Percentiles rank a stretch among this genome's conserved stretches.
Conservation (phyloP, 2,329 filamentous ascomycete species). For the Monosporascus ibericus region DNA sequence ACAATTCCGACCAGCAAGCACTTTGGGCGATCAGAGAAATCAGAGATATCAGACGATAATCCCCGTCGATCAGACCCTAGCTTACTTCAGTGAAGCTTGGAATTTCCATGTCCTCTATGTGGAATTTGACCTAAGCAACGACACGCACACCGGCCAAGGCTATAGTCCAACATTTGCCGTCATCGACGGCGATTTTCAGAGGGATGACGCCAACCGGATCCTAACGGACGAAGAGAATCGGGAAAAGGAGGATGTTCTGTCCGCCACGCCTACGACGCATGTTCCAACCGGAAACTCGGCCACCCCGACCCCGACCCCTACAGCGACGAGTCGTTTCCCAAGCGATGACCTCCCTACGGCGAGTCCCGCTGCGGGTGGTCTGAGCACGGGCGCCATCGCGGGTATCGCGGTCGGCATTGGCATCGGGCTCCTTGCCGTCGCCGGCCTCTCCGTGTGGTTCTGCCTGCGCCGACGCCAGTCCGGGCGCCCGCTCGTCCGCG, state of each 20-base stretch:
- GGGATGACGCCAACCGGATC: accelerated
- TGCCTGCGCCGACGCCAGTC: slow-evolving; percentile 32
- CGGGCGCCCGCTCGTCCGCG: slow-evolving; percentile 7
- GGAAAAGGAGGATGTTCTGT: neutral
- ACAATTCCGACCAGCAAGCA: too few species aligned
- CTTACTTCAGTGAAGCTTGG: neutral
- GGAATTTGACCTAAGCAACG: neutral
- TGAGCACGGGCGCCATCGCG: slow-evolving; percentile 20
- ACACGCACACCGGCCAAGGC: neutral
- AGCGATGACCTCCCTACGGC: too few species aligned
- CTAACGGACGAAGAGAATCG: accelerated
- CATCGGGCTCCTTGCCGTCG: slow-evolving; percentile 29
- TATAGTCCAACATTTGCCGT: neutral
- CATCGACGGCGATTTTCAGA: neutral
- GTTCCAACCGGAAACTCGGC: too few species aligned
- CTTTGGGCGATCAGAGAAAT: too few species aligned
- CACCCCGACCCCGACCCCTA: too few species aligned
- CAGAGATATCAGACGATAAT: too few species aligned
- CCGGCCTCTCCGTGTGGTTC: slow-evolving; percentile 36
- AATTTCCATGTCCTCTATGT: neutral
- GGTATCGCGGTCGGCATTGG: slow-evolving; percentile 19
- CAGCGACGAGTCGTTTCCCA: too few species aligned
- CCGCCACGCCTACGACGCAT: slow-evolving; percentile 1
- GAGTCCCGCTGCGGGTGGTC: neutral
- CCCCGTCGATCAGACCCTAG: neutral